phyloP scores from a whole-genome alignment of 805 yeast genomes.

The Starmera amethionina region DNA sequence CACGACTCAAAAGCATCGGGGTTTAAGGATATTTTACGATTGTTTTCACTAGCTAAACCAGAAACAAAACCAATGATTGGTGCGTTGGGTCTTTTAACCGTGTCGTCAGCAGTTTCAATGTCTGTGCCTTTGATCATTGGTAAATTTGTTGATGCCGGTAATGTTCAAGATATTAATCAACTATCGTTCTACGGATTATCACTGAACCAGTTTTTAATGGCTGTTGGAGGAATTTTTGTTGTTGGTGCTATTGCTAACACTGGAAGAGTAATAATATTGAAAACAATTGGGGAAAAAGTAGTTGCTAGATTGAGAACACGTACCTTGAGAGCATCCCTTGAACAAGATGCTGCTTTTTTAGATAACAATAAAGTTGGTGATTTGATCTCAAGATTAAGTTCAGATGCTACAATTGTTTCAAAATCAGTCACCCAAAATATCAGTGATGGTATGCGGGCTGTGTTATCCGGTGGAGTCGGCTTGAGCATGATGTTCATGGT shows the following conservation, averaged over 20 bases:
- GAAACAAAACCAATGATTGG: slow-evolving; percentile 44
- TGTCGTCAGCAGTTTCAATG: slow-evolving; percentile 76
- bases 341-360: slow-evolving; percentile 83
- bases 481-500: slow-evolving; percentile 86
- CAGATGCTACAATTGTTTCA: slow-evolving; percentile 83
- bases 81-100: slow-evolving; percentile 55
- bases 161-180: slow-evolving; percentile 20
- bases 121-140: slow-evolving; percentile 78
- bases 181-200: slow-evolving; percentile 48
- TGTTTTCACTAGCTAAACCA: slow-evolving; percentile 46
- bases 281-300: slow-evolving; percentile 76
- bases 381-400: slow-evolving; percentile 75
- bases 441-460: slow-evolving; percentile 84
- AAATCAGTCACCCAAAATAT: slow-evolving; percentile 80
- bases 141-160: slow-evolving; percentile 58
- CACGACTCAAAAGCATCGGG: slow-evolving; percentile 26
- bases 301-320: slow-evolving; percentile 78
- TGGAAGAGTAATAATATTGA: slow-evolving; percentile 66
- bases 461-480: slow-evolving; percentile 78
- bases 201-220: slow-evolving; percentile 51
- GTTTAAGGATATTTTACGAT: slow-evolving; percentile 26
- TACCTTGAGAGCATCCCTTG: slow-evolving; percentile 64
- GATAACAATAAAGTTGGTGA: slow-evolving; percentile 90
- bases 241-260: slow-evolving; percentile 73
- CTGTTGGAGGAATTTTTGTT: slow-evolving; percentile 51